Evolutionary conservation across 2,329 filamentous ascomycete species (phyloP).

Genomic region (Colletotrichum sp.): DNA sequence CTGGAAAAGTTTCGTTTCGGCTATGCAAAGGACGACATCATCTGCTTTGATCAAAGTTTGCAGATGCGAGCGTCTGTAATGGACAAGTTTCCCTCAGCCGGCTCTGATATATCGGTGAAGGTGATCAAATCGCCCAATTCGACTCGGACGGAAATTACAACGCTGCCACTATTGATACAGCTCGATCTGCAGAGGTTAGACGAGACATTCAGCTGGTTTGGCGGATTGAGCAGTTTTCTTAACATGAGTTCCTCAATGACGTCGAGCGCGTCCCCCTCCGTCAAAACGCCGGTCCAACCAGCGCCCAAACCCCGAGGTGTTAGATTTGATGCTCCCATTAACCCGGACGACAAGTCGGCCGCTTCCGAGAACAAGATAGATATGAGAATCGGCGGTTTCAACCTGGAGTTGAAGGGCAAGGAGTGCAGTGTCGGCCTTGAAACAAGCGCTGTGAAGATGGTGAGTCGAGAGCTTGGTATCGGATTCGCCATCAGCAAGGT

Average conservation of each 20-base stretch:
- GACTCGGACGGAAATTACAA: conserved; percentile 69
- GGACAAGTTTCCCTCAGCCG: conserved; percentile 62
- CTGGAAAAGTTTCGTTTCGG: conserved; percentile 67
- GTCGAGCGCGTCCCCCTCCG: conserved; percentile 66
- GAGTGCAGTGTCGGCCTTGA: conserved; percentile 77
- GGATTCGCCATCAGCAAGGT: conserved; percentile 78
- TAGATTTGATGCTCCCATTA: conserved; percentile 60
- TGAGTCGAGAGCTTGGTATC: conserved; percentile 75
- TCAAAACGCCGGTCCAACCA: conserved; percentile 41
- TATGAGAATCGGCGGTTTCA: conserved; percentile 75
- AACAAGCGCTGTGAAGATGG: conserved; percentile 82
- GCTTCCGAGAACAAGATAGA: conserved; percentile 72
- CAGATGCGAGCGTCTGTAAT: conserved; percentile 65
- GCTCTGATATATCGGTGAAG: conserved; percentile 63
- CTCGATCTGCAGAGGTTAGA: conserved; percentile 84
- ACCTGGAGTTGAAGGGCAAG: conserved; percentile 78
- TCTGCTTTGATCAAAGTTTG: conserved; percentile 65
- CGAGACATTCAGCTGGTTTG: conserved; percentile 87
- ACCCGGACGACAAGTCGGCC: conserved; percentile 51
- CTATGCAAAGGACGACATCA: conserved; percentile 65
- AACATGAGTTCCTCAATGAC: conserved; percentile 87
- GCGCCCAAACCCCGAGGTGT: conserved; percentile 59
- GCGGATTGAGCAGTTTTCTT: conserved; percentile 88
- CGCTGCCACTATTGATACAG: conserved; percentile 76
- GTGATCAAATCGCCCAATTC: conserved; percentile 49